A percentile compares a stretch with the other conserved stretches of the same genome.
Evolutionary conservation across 2,329 filamentous ascomycete genomes (phyloP).

Genomic region (Exophiala sideris): DNA sequence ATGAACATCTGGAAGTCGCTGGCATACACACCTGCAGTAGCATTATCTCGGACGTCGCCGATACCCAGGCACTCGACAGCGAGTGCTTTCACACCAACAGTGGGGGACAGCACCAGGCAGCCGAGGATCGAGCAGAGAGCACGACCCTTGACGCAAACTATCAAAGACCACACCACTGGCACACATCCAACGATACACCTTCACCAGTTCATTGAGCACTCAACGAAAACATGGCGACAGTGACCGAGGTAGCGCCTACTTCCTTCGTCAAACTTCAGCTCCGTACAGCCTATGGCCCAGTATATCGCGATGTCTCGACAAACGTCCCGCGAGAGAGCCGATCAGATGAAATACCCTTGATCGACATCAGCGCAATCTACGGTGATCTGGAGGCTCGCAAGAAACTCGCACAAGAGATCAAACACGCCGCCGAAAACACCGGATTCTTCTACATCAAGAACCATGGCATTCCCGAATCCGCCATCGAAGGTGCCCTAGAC

Average conservation of each 20-base stretch:
- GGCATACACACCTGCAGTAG: too few species aligned
- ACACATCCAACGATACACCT: neutral
- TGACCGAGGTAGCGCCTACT: neutral
- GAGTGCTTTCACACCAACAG: too few species aligned
- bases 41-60: too few species aligned
- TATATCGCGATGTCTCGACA: slow-evolving; percentile 44
- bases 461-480: slow-evolving; percentile 40
- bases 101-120: too few species aligned
- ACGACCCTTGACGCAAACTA: slow-evolving; percentile 28
- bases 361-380: slow-evolving; percentile 48
- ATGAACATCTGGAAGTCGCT: too few species aligned
- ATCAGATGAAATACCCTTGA: slow-evolving; percentile 51
- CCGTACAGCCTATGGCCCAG: slow-evolving; percentile 44
- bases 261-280: slow-evolving; percentile 39
- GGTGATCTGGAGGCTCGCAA: slow-evolving; percentile 36
- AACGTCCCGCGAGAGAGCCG: slow-evolving; percentile 41
- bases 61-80: too few species aligned
- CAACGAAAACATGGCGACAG: slow-evolving; percentile 10
- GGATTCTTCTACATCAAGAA: slow-evolving; percentile 50
- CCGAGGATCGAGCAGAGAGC: too few species aligned
- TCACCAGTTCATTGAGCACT: too few species aligned
- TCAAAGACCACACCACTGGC: too few species aligned
- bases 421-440: slow-evolving; percentile 47
- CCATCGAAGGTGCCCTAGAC: slow-evolving; percentile 43
- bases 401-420: slow-evolving; percentile 42